These are phyloP conservation scores for Acanthamoeba lenticulata DNA, from an alignment of 208 protist species.

Conservation along the genomic window DNA sequence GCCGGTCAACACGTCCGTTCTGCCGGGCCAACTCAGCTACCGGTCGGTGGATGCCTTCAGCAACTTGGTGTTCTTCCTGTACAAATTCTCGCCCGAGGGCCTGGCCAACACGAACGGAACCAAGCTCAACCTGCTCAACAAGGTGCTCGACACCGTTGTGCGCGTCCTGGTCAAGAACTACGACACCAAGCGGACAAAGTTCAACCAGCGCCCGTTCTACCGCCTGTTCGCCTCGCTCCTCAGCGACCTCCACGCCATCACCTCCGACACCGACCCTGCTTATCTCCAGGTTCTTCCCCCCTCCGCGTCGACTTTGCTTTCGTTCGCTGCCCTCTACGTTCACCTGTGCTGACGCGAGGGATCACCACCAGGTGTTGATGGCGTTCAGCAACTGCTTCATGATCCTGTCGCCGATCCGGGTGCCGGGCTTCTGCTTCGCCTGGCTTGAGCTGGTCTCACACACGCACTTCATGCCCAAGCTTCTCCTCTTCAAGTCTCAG, in stretches of 20 bases:
- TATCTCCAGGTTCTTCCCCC: slow-evolving; percentile 69
- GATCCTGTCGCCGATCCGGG: slow-evolving; percentile 90
- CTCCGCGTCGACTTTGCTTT: background rate
- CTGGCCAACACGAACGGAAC: slow-evolving; percentile 61
- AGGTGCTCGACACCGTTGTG: slow-evolving; percentile 81
- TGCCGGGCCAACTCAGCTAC: slow-evolving; percentile 8
- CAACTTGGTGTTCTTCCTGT: slow-evolving; percentile 94
- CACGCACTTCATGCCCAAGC: slow-evolving; percentile 96
- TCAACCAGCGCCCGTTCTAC: slow-evolving; percentile 98
- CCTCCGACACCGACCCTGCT: slow-evolving; percentile 76
- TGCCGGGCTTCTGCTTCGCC: slow-evolving; percentile 98
- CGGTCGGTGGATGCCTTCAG: slow-evolving; percentile 91
- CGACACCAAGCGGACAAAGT: slow-evolving; percentile 88
- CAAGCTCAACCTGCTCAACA: slow-evolving; percentile 80
- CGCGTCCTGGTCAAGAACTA: slow-evolving; percentile 81
- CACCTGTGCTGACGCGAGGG: no score
- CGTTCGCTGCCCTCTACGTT: slow-evolving; percentile 45
- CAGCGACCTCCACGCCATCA: slow-evolving; percentile 85
- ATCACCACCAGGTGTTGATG: slow-evolving; percentile 86
- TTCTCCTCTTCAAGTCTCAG: slow-evolving; percentile 87
- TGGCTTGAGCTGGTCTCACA: slow-evolving; percentile 99
- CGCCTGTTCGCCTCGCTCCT: slow-evolving; percentile 95
- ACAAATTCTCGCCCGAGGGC: slow-evolving; percentile 80
- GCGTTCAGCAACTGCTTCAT: slow-evolving; percentile 93
- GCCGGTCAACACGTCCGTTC: background rate